Percentiles rank a stretch among this genome's conserved stretches.
phyloP scores from a whole-genome alignment of 2,329 filamentous ascomycete species.

The Fusarium sublunatum region DNA sequence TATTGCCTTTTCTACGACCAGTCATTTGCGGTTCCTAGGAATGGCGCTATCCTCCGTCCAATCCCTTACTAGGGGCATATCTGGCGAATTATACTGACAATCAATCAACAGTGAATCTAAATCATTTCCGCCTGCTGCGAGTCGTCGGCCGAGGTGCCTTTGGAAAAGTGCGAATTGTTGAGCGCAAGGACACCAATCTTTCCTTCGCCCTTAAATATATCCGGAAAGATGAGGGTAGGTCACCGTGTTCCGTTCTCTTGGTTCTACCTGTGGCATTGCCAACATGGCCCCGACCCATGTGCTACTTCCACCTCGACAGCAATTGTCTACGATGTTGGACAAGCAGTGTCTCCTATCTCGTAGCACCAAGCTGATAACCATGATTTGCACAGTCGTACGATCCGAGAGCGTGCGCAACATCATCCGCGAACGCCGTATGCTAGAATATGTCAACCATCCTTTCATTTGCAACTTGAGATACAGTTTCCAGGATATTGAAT shows the following conservation, averaged over 20 bases:
- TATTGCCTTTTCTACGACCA: slow-evolving; percentile 9
- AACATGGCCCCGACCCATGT: slow-evolving; percentile 4
- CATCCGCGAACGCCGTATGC: slow-evolving; percentile 95
- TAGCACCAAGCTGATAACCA: slow-evolving; percentile 38
- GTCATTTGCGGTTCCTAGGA: not conserved
- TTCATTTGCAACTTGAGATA: slow-evolving; percentile 99
- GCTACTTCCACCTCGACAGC: slow-evolving; percentile 1
- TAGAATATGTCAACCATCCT: slow-evolving; percentile 96
- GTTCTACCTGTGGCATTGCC: not conserved
- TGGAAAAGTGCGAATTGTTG: slow-evolving; percentile 98
- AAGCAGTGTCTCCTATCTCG: slow-evolving; percentile 8
- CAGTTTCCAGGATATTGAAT: slow-evolving; percentile 99
- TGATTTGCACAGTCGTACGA: slow-evolving; percentile 77
- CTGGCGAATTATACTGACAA: slow-evolving; percentile 14
- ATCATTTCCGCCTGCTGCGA: slow-evolving; percentile 93
- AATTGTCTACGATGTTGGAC: slow-evolving; percentile 2
- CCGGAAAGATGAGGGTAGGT: slow-evolving; percentile 93
- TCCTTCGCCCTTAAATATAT: slow-evolving; percentile 99
- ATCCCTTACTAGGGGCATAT: not conserved
- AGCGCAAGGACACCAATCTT: slow-evolving; percentile 92
- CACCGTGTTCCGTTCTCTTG: not conserved
- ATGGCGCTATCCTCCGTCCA: not conserved
- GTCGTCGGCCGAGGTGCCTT: slow-evolving; percentile 98
- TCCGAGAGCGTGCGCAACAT: slow-evolving; percentile 99
- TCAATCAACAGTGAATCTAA: slow-evolving; percentile 80